These are phyloP conservation scores for Fragaria iinumae DNA, from an alignment of 306 rosid genomes.

Conservation along the genomic window DNA sequence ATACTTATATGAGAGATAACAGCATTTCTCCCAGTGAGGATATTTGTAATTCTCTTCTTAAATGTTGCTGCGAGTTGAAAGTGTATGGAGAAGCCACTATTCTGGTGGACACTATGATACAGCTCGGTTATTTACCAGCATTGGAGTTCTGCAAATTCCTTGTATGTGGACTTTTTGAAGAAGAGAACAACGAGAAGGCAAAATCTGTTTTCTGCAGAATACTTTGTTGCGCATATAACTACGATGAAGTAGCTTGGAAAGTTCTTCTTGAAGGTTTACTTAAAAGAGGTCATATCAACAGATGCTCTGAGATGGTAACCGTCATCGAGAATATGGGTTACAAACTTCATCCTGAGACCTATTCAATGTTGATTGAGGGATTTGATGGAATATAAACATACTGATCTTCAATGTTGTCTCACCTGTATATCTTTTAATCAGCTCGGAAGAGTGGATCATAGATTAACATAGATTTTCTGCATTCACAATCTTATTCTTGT, in stretches of 20 bases:
- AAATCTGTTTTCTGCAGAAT: conserved; percentile 48
- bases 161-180: conserved; percentile 61
- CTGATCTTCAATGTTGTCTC: conserved; percentile 9
- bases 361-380: conserved; percentile 59
- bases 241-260: conserved; percentile 83
- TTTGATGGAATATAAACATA: conserved; percentile 31
- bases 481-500: not conserved
- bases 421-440: not conserved
- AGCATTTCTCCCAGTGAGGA: conserved; percentile 53
- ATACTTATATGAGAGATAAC: conserved; percentile 51
- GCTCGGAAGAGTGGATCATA: not conserved
- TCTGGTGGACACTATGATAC: conserved; percentile 61
- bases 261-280: conserved; percentile 77
- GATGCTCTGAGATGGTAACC: conserved; percentile 59
- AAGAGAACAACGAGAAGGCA: conserved; percentile 60
- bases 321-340: conserved; percentile 66
- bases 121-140: conserved; percentile 58
- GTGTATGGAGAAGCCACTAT: conserved; percentile 53
- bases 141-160: conserved; percentile 65
- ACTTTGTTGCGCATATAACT: conserved; percentile 56
- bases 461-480: not conserved
- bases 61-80: conserved; percentile 56
- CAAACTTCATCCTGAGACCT: conserved; percentile 66
- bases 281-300: conserved; percentile 50
- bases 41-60: conserved; percentile 56